Evolutionary conservation across 2,329 filamentous ascomycete genomes (phyloP), one percentile per base, ranked within the genome.

Genomic region (Colletotrichum chrysophilum): DNA sequence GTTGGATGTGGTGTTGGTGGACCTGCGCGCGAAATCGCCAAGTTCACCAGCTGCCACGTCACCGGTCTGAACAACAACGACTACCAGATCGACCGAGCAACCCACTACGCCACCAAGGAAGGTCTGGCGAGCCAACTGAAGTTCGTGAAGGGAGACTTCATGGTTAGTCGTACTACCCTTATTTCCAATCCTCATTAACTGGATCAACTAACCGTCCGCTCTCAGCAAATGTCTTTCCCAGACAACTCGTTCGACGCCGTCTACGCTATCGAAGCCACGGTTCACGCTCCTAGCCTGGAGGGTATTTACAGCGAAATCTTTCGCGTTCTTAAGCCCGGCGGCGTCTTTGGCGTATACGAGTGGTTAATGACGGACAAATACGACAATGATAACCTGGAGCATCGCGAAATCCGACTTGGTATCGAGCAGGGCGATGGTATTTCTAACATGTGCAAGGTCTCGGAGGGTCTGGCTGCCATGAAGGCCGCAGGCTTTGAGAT

Each of bases 311-410:
- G 91, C 85, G 93, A 98, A 85, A 98, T 98, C 81, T 95, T 93
- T 90, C 94, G 94, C 43, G 95, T 98, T 34, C 89, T 98, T 76
- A 98, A 98, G 90, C 96, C 96, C n/a, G 96, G 96, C 75, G 96
- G 96, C 83, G 89, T 94, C 70, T 98, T 98, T 81, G 96, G 96
- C 81, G 96, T 98, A 67, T 98, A 98, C 87, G 96, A 98, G 86
- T 98, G 96, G 96, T 89, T 98, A 81, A 98, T 98, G 96, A 98
- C 95, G 14, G 95, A 98, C 77, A 88, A 93, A n/a, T 98, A 97
- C 86, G 93, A 98, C 88, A 96, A 97, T 83, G 88, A 93, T 77
- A 94, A 98, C 89, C 86, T 94, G 2, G 90, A 93, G 80, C 96
- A 98, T 88, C 93, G 95, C 78, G 91, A 94, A 81, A 96, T 98